Evolutionary conservation across 495 filamentous ascomycete species (phyloP).

Genomic region (Neohortaea acidophila): DNA sequence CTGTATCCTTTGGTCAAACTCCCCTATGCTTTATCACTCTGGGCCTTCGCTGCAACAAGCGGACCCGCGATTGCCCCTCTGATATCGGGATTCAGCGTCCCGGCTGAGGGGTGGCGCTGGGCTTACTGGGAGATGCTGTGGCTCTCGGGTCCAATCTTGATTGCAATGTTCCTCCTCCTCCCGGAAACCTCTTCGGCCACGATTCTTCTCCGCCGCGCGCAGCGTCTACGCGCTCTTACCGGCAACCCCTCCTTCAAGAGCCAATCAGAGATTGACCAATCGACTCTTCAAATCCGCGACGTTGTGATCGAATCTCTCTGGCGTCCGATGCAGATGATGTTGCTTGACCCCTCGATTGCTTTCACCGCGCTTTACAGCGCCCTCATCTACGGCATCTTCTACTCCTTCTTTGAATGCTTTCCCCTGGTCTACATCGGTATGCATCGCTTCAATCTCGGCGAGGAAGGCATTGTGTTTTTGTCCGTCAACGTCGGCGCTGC

Average conservation of each 20-base stretch:
- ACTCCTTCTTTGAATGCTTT: conserved; percentile 56
- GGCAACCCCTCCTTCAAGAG: conserved; percentile 19
- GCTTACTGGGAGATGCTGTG: conserved; percentile 28
- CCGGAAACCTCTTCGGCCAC: conserved; percentile 36
- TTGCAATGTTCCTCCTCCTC: conserved; percentile 35
- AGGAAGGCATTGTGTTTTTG: conserved; percentile 46
- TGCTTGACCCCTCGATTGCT: conserved; percentile 45
- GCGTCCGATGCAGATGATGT: conserved; percentile 43
- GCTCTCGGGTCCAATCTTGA: conserved; percentile 29
- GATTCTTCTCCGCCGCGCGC: conserved; percentile 38
- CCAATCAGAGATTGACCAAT: conserved; percentile 22
- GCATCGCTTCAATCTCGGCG: conserved; percentile 44
- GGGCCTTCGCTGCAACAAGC: conserved; percentile 30
- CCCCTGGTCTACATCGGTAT: conserved; percentile 45
- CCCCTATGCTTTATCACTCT: conserved; percentile 33
- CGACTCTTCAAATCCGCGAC: conserved; percentile 27
- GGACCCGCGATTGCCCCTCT: conserved; percentile 42
- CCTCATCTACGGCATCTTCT: conserved; percentile 49
- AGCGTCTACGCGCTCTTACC: conserved; percentile 31
- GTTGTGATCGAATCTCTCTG: conserved; percentile 40
- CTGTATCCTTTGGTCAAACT: conserved; percentile 27
- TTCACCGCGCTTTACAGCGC: conserved; percentile 46
- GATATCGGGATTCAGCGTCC: conserved; percentile 43
- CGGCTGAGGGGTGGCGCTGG: conserved; percentile 28
- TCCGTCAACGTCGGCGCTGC: conserved; percentile 42